Evolutionary conservation across 495 filamentous ascomycete species (phyloP), one percentile per base, ranked within the genome.

Genomic region (Xylaria venustula): DNA sequence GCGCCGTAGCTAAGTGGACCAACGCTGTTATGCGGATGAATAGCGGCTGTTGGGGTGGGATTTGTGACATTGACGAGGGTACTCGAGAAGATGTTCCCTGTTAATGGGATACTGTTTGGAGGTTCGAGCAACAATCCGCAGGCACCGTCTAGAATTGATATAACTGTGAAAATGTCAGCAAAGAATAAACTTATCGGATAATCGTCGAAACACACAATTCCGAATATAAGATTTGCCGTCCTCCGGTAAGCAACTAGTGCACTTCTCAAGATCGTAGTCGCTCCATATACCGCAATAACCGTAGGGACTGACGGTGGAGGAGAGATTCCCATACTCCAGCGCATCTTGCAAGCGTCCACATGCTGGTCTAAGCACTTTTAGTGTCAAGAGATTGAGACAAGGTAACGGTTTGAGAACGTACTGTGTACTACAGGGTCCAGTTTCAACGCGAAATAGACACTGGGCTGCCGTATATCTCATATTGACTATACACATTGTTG

Each of bases 71-170:
- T 76, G 28, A 82, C 69, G 0, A 73, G 69, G 26, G 61, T 56
- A 8, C 52, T 56, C 30, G 78, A 75, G 42, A 91, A 85, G 2
- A 85, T 68, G 26, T 75, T 64, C 32, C 82, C 78, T 12, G 71
- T 47, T n/a, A 84, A 52, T 9, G 77, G 75, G 28, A 84, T 54
- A 12, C 71, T 75, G 1, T 66, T 58, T 5, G 77, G 77, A 0
- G 66, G 60, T 2, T 58, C 60, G 15, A 79, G 77, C 30, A 64
- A 68, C 30, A 83, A 74, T 34, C 67, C 61, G 61, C 81, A 84
- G 20, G 75, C 79, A 7, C 79, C 79, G 44, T 81, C 67, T 11
- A 84, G 65, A 23, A 81, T 71, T 26, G 67, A 72, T 52, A 84
- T 55, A 61, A 68, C 75, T 76, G 46, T 30, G 11, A 17, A 17